Percentiles rank a stretch among this genome's conserved stretches.
phyloP scores from a whole-genome alignment of 257 asterid genomes.

The Solanum chaucha region DNA sequence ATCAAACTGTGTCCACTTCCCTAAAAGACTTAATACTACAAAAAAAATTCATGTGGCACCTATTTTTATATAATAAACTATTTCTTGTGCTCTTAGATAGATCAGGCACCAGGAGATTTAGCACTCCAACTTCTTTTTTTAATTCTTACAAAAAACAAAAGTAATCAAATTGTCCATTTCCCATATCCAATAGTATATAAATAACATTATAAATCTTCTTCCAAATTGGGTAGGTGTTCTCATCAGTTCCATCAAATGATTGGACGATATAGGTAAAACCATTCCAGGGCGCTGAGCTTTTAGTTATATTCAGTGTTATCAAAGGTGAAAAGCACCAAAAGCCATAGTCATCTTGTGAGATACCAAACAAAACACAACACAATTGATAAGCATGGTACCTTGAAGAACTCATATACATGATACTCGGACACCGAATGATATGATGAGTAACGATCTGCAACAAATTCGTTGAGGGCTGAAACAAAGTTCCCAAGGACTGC shows the following conservation, averaged over 20 bases:
- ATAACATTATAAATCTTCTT: background rate
- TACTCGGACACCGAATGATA: constrained; percentile 71
- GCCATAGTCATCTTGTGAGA: background rate
- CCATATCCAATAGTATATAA: background rate
- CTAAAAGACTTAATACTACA: background rate
- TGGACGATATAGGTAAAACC: background rate
- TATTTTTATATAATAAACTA: background rate
- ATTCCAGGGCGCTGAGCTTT: background rate
- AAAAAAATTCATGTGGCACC: background rate
- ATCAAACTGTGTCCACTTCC: background rate
- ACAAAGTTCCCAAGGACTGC: constrained; percentile 97
- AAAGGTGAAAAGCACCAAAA: background rate
- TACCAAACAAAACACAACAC: background rate
- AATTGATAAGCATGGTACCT: constrained; percentile 35
- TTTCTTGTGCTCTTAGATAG: background rate
- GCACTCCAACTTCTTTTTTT: background rate
- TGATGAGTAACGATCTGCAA: constrained; percentile 62
- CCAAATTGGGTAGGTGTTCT: background rate
- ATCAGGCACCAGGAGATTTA: background rate
- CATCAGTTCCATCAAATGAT: background rate
- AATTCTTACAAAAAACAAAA: background rate
- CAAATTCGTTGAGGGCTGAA: constrained; percentile 78
- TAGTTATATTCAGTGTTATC: background rate
- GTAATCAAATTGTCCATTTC: background rate
- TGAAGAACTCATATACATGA: constrained; percentile 85